Percentiles rank a stretch among this genome's conserved stretches.
Conservation (phyloP, 192 early-diverging fungal genomes). For the Cetraspora pellucida region DNA sequence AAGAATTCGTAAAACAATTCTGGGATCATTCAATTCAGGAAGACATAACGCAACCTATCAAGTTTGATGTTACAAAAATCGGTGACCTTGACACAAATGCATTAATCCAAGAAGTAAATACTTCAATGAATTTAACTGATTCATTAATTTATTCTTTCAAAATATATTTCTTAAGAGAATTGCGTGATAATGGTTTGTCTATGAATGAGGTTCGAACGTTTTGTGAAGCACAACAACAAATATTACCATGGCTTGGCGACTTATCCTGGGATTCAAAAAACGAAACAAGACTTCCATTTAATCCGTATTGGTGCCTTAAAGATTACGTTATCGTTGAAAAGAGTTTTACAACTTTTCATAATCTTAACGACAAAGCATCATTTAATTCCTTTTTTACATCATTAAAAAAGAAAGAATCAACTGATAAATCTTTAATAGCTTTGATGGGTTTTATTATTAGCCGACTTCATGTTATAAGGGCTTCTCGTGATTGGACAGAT, state of each 20-base stretch:
- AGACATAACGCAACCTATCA: not conserved
- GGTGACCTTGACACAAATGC: not conserved
- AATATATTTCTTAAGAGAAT: constrained; percentile 29
- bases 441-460: constrained; percentile 15
- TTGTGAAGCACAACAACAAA: constrained; percentile 4
- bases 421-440: not conserved
- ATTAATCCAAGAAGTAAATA: constrained; percentile 20
- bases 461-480: constrained; percentile 9
- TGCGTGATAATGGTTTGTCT: constrained; percentile 17
- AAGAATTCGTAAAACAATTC: constrained; percentile 27
- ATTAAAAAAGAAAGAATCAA: not conserved
- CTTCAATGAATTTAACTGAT: not conserved
- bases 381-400: not conserved
- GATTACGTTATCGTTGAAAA: constrained; percentile 11
- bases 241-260: constrained; percentile 14
- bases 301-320: constrained; percentile 8
- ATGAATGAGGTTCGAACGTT: constrained; percentile 27
- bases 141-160: constrained; percentile 29
- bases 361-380: not conserved
- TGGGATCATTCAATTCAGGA: constrained; percentile 4
- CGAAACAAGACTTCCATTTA: constrained; percentile 26
- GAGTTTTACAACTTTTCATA: not conserved
- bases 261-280: constrained; percentile 17
- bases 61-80: not conserved
- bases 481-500: constrained; percentile 23